phyloP scores from a whole-genome alignment of 139 green algal species.

The Tetradesmus obliquus region DNA sequence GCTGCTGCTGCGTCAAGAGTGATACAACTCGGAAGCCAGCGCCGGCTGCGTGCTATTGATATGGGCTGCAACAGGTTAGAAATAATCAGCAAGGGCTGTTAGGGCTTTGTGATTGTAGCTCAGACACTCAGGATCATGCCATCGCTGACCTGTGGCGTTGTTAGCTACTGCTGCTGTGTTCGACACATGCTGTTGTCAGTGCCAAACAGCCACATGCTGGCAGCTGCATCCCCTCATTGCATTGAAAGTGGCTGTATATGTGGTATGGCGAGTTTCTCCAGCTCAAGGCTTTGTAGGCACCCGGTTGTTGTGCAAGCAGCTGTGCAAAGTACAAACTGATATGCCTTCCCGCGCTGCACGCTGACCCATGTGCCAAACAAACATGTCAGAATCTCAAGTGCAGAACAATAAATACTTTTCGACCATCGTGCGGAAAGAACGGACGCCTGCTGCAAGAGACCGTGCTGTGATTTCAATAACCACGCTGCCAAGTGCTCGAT shows the following conservation, averaged over 20 bases:
- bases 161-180: background rate
- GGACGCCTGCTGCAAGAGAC: background rate
- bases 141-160: background rate
- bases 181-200: background rate
- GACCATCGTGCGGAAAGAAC: background rate
- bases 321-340: background rate
- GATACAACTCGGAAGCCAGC: background rate
- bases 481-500: background rate
- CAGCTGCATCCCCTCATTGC: background rate
- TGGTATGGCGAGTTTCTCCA: background rate
- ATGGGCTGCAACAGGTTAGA: background rate
- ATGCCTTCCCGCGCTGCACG: background rate
- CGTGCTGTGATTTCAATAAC: background rate
- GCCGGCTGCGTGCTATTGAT: background rate
- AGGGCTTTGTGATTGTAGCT: background rate
- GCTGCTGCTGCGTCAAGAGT: conserved; percentile 2
- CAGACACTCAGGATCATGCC: background rate
- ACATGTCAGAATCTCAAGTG: background rate
- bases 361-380: background rate
- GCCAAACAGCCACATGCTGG: background rate
- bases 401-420: background rate
- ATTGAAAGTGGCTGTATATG: background rate
- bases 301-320: background rate
- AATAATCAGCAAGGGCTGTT: background rate
- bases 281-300: background rate